Base-by-base conservation (phyloP, 176 grass and related monocot genomes). In the Phoenix roebelenii region DNA sequence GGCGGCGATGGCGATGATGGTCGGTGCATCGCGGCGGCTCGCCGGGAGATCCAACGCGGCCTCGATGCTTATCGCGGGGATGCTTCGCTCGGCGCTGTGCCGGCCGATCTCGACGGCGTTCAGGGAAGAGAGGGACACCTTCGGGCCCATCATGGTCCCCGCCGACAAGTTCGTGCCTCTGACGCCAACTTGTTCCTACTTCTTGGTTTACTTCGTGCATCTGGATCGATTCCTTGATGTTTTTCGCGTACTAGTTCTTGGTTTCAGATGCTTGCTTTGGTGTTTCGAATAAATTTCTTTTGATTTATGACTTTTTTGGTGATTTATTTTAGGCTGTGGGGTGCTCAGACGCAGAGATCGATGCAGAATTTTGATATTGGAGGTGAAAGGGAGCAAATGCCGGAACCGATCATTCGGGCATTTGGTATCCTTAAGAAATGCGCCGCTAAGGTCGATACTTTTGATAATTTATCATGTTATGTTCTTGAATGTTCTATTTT, bases 291-390 rank as follows among this genome's bases (percentile, higher is more conserved):
- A 14, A 30, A 12, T 44, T 44, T 44, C 35, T 44, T 14, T 10
- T 0, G 18, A 30, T 4, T 23, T 44, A 17, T 61, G 4, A 4
- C 73, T 25, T 55, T n/a, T 9, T 22, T 23, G 32, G 71, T 7
- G 62, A 23, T 74, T 65, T 25, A 5, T 30, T n/a, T 26, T 56
- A 98, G 93, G 76, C 58, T 98, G 67, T 98, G 94, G 94, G 88
- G 94, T 22, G 94, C 94, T 56, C 94, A 98, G 78, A 98, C 94
- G 53, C 94, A 98, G 79, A 85, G 94, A 54, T 98, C 94, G 52
- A 69, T 98, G 63, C 87, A 93, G 71, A 98, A 98, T 17, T 98
- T 98, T 48, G 84, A 98, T 16, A 98, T 98, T 25, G 88, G 94
- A 5, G 88, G 94, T 0, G 81, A 85, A 55, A 72, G 73, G 23